A percentile compares a stretch with the other conserved stretches of the same genome.
phyloP scores from a whole-genome alignment of 805 yeast species.

The Saccharomyces paradoxus region DNA sequence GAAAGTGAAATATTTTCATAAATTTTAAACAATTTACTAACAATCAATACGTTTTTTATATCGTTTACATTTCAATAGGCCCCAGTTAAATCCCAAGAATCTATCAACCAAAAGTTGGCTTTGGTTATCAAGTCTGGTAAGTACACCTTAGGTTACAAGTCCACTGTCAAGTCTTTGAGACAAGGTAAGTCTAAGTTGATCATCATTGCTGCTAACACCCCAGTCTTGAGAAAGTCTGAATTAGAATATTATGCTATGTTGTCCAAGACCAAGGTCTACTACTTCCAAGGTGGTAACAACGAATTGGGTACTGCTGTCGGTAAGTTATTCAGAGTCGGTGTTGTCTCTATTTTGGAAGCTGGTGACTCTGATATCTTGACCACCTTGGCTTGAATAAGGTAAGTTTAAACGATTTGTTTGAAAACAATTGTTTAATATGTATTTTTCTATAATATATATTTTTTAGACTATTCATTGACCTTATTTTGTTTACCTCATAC shows the following conservation, averaged over 20 bases:
- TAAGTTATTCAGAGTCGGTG: conserved; percentile 99
- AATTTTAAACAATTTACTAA: conserved; percentile 5
- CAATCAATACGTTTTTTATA: conserved; percentile 32
- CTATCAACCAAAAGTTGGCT: conserved; percentile 96
- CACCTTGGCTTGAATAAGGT: conserved; percentile 35
- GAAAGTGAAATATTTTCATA: conserved; percentile 6
- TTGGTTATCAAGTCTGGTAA: conserved; percentile 98
- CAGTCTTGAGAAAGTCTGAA: conserved; percentile 99
- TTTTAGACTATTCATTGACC: conserved; percentile 1
- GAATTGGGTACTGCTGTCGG: conserved; percentile 99
- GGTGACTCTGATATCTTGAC: conserved; percentile 99
- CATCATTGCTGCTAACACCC: conserved; percentile 98
- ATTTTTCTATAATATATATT: background rate
- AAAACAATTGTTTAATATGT: background rate
- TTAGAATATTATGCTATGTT: conserved; percentile 99
- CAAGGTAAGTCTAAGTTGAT: conserved; percentile 98
- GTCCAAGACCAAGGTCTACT: conserved; percentile 92
- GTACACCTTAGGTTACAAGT: conserved; percentile 99
- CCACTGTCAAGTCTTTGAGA: conserved; percentile 96
- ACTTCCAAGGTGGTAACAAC: conserved; percentile 99
- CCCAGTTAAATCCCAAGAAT: conserved; percentile 86
- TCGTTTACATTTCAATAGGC: conserved; percentile 45
- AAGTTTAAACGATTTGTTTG: background rate
- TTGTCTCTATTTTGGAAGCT: conserved; percentile 89
- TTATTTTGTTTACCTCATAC: background rate